Conservation (phyloP, 768 basidiomycete genomes). For the Kwoniella bestiolae region DNA sequence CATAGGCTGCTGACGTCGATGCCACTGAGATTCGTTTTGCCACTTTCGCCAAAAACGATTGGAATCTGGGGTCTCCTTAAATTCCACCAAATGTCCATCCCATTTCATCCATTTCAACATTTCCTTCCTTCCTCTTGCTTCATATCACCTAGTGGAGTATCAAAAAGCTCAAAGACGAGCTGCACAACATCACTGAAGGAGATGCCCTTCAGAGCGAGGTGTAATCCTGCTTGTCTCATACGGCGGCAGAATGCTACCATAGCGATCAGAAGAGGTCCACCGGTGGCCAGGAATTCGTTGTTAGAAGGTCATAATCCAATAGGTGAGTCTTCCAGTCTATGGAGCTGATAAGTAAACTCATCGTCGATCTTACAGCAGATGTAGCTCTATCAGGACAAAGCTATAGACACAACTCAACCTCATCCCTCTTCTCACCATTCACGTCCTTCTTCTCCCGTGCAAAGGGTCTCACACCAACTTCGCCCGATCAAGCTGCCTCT, state of each 20-base stretch:
- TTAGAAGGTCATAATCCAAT: background rate
- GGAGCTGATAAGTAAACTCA: too few relatives aligned
- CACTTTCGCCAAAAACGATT: background rate
- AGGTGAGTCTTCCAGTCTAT: background rate
- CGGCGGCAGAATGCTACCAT: conserved; percentile 13
- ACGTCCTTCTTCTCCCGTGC: conserved; percentile 24
- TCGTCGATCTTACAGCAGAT: background rate
- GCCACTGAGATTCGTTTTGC: background rate
- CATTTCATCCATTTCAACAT: conserved; percentile 3
- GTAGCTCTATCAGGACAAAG: background rate
- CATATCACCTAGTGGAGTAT: too few relatives aligned
- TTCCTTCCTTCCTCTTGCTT: background rate
- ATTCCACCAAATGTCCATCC: conserved; percentile 4
- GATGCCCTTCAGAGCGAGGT: conserved; percentile 26
- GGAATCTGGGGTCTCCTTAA: background rate
- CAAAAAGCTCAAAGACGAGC: background rate
- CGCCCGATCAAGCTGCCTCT: conserved; percentile 1
- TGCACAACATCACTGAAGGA: background rate
- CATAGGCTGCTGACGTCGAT: background rate
- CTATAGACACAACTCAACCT: conserved; percentile 16
- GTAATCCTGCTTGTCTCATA: conserved; percentile 16
- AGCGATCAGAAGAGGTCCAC: background rate
- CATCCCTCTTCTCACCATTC: conserved; percentile 20
- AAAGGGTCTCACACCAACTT: background rate
- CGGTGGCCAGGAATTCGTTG: background rate